Percentiles rank a stretch among this genome's conserved stretches.
These are phyloP conservation scores for Dentipellis fragilis DNA, from an alignment of 768 basidiomycete genomes.

Conservation along the genomic window DNA sequence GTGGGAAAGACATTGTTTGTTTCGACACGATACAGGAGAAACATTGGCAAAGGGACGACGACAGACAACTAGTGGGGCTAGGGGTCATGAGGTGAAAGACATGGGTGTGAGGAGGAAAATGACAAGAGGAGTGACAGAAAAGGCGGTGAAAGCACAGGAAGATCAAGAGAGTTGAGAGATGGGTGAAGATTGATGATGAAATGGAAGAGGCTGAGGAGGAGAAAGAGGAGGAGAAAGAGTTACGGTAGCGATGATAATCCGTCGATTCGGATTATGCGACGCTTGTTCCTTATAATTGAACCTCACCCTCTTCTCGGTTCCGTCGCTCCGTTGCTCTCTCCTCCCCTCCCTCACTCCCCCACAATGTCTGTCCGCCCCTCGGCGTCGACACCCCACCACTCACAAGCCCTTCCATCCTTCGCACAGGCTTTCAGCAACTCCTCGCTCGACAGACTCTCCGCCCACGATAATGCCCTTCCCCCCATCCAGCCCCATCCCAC, in stretches of 20 bases:
- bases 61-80: background rate
- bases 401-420: constrained; percentile 69
- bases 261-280: background rate
- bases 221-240: background rate
- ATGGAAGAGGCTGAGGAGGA: background rate
- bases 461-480: constrained; percentile 46
- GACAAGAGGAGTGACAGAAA: background rate
- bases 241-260: background rate
- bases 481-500: constrained; percentile 46
- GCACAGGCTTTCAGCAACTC: constrained; percentile 61
- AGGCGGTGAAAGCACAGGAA: background rate
- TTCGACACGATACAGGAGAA: too few relatives aligned
- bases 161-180: background rate
- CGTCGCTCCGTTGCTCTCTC: background rate
- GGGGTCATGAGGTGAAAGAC: background rate
- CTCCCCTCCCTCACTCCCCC: background rate
- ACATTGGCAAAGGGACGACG: background rate
- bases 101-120: background rate
- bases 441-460: constrained; percentile 39
- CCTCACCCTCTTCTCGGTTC: background rate
- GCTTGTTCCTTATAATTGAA: constrained; percentile 3
- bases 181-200: background rate
- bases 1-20: too few relatives aligned
- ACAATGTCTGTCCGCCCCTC: constrained; percentile 25
- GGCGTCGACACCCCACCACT: constrained; percentile 28